A percentile compares a stretch with the other conserved stretches of the same genome.
phyloP scores from a whole-genome alignment of 805 yeast species.

The Yarrowia hollandica region DNA sequence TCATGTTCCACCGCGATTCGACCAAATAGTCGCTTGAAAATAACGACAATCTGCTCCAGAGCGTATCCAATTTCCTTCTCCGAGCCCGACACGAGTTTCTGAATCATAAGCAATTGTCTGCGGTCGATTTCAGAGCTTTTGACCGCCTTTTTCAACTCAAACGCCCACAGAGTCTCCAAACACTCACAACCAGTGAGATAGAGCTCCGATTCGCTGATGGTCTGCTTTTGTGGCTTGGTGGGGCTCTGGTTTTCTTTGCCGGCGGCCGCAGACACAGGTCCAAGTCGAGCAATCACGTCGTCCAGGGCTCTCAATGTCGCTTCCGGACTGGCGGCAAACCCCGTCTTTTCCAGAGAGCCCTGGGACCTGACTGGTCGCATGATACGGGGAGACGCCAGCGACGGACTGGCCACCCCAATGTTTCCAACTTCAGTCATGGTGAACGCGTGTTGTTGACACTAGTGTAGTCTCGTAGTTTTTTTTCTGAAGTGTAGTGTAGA shows the following conservation, averaged over 20 bases:
- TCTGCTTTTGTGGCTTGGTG: neutral
- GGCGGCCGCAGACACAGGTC: neutral
- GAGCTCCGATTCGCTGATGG: slow-evolving; percentile 10
- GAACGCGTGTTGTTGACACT: neutral
- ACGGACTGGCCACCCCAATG: neutral
- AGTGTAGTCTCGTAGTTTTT: neutral
- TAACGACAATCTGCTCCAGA: slow-evolving; percentile 15
- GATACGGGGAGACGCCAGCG: slow-evolving; percentile 8
- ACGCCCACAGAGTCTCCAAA: slow-evolving; percentile 9
- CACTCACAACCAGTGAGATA: slow-evolving; percentile 3
- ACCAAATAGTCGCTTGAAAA: slow-evolving; percentile 7
- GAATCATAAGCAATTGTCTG: slow-evolving; percentile 1
- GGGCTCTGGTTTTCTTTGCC: slow-evolving; percentile 28
- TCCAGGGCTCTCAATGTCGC: slow-evolving; percentile 3
- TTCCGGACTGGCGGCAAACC: neutral
- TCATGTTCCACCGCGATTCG: slow-evolving; percentile 15
- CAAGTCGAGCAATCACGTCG: slow-evolving; percentile 7
- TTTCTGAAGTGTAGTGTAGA: neutral
- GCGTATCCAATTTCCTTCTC: slow-evolving; percentile 9
- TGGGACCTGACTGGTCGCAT: neutral
- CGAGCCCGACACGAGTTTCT: slow-evolving; percentile 15
- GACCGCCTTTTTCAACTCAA: slow-evolving; percentile 13
- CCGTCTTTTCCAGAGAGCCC: slow-evolving; percentile 1
- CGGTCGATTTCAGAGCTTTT: slow-evolving; percentile 21
- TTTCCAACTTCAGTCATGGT: slow-evolving; percentile 12